Conservation (phyloP, 805 yeast species). For the Saccharomycopsis sp. region DNA sequence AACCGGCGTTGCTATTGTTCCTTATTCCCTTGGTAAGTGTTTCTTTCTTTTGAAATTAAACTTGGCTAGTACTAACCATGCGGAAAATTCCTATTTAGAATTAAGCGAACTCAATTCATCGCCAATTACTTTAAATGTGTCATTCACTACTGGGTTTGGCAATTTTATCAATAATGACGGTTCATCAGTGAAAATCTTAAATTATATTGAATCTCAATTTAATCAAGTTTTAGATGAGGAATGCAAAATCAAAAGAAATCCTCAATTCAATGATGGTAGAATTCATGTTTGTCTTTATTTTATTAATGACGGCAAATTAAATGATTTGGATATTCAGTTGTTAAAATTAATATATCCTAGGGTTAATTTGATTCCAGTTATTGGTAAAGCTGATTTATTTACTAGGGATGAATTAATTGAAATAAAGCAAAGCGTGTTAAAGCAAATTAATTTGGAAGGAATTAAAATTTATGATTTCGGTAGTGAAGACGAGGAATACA, state of each 20-base stretch:
- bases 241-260: slow-evolving; percentile 79
- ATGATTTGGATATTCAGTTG: slow-evolving; percentile 66
- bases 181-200: slow-evolving; percentile 43
- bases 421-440: slow-evolving; percentile 47
- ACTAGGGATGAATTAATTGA: slow-evolving; percentile 54
- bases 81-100: slow-evolving; percentile 34
- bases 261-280: slow-evolving; percentile 69
- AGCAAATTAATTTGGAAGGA: slow-evolving; percentile 48
- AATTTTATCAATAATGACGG: slow-evolving; percentile 57
- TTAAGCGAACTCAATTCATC: slow-evolving; percentile 51
- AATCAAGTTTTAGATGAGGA: slow-evolving; percentile 79
- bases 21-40: neutral
- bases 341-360: slow-evolving; percentile 63
- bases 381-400: slow-evolving; percentile 73
- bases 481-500: slow-evolving; percentile 30
- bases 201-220: slow-evolving; percentile 68
- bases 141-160: slow-evolving; percentile 74
- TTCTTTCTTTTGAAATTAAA: slow-evolving; percentile 22
- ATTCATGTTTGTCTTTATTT: slow-evolving; percentile 70
- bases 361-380: slow-evolving; percentile 79
- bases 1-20: slow-evolving; percentile 25
- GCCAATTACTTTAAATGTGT: slow-evolving; percentile 46
- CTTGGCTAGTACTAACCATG: slow-evolving; percentile 34
- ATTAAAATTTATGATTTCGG: slow-evolving; percentile 72
- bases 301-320: slow-evolving; percentile 55